Base-by-base conservation (phyloP, 257 asterid genomes). In the Datura wrightii region DNA sequence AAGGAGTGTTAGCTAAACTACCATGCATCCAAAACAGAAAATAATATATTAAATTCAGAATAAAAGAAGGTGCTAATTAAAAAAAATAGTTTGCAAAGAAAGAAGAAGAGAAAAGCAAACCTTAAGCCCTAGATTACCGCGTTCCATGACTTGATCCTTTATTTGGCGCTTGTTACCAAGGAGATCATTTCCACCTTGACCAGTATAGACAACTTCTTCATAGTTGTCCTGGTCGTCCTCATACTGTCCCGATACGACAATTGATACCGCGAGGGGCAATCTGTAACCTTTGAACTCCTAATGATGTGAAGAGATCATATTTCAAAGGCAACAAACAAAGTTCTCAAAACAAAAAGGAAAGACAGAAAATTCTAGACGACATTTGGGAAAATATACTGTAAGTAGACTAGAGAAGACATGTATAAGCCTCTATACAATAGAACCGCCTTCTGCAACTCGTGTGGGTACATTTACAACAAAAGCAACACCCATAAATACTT, bases 171-270 rank as follows among this genome's bases (percentile, higher is more conserved):
- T 93, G 60, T 93, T 70, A 14, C 99, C 98, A 15, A 91, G 91
- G 80, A 96, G 89, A 88, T 94, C 85, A 79, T 96, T 92, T 10
- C 99, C 99, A 59, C 99, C 98, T 90, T 96, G 98, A 72, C 99
- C 99, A 8, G 99, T 96, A 84, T 96, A 96, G 8, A 92, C 92
- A 52, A 96, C 84, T 13, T 94, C 98, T 53, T 94, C 94, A 31
- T 87, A 87, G 46, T 96, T 94, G 87, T 96, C 99, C 53, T 91
- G 83, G 83, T 96, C 97, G 46, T 96, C 99, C 86, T 96, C 99
- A 69, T 96, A 96, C 82, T 96, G 98, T 46, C 99, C 99, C 6
- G 99, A 96, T 88, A 96, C 42, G 13, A 96, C 95, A 56, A 96
- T 94, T n/a, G 97, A 91, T 78, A 85, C 56, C 1, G 98, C 88